Conservation (phyloP, 1,284 basidiomycete species). For the Stygiomarasmius scandens region DNA sequence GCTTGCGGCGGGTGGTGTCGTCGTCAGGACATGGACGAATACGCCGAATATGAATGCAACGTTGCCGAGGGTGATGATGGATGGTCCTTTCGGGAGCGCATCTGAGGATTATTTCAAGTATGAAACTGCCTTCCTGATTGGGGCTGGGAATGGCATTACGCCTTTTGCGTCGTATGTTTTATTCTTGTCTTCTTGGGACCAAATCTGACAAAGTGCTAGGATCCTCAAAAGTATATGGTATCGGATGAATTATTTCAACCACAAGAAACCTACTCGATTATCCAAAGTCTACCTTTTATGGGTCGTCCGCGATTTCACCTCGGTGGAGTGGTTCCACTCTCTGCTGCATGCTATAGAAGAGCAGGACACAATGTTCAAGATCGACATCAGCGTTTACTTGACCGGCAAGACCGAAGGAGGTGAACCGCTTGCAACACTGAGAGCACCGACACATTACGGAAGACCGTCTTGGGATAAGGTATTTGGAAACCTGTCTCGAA, state of each 20-base stretch:
- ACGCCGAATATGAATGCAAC: constrained; percentile 63
- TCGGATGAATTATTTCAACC: constrained; percentile 82
- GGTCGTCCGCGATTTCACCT: constrained; percentile 87
- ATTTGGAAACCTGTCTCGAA: constrained; percentile 74
- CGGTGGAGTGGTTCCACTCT: constrained; percentile 93
- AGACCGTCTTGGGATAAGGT: constrained; percentile 91
- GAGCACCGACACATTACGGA: constrained; percentile 92
- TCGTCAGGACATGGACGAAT: constrained; percentile 58
- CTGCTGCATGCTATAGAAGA: constrained; percentile 89
- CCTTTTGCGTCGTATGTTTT: constrained; percentile 82
- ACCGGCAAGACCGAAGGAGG: constrained; percentile 49
- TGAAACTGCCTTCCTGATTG: constrained; percentile 83
- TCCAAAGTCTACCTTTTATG: constrained; percentile 87
- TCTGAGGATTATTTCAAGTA: constrained; percentile 86
- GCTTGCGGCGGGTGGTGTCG: constrained; percentile 47
- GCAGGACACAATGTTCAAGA: constrained; percentile 79
- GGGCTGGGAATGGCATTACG: constrained; percentile 91
- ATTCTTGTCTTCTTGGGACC: not conserved
- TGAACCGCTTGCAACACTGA: constrained; percentile 70
- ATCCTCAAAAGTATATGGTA: constrained; percentile 96
- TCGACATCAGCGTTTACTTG: constrained; percentile 91
- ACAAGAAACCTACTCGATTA: constrained; percentile 71
- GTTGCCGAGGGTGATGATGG: constrained; percentile 87
- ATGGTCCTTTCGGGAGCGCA: constrained; percentile 85
- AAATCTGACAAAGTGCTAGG: constrained; percentile 37